These are phyloP conservation scores for Glutinoglossum americanum DNA, from an alignment of 495 filamentous ascomycete species.

Conservation along the genomic window DNA sequence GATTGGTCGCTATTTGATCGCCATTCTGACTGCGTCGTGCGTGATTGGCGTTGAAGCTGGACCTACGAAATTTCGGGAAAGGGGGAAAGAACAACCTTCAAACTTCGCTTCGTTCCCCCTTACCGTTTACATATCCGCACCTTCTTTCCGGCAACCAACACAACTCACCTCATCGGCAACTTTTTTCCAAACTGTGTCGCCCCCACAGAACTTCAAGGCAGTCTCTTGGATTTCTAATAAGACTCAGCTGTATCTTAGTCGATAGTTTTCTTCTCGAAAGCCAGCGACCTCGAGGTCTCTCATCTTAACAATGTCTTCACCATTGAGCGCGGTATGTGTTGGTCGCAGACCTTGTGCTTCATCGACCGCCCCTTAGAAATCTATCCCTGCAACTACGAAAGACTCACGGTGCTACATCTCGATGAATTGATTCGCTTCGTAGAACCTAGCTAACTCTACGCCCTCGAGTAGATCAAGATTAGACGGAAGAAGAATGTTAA, in stretches of 20 bases:
- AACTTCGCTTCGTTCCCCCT: not conserved
- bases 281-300: slow-evolving; percentile 2
- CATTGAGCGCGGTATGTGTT: slow-evolving; percentile 36
- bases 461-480: slow-evolving; percentile 53
- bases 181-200: slow-evolving; percentile 4
- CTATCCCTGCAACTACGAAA: not conserved
- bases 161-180: not conserved
- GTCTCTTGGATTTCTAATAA: not conserved
- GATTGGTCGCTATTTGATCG: not conserved
- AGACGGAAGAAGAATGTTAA: slow-evolving; percentile 99
- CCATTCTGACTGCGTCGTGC: not conserved
- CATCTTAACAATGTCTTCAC: slow-evolving; percentile 33
- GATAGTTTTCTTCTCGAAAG: not conserved
- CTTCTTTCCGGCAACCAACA: not conserved
- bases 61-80: not conserved
- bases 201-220: slow-evolving; percentile 4
- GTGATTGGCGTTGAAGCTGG: not conserved
- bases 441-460: not conserved
- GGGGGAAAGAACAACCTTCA: not conserved
- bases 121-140: not conserved
- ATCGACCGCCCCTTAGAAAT: not conserved
- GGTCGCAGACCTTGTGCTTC: not conserved
- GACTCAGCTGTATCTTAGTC: not conserved
- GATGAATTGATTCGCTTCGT: not conserved
- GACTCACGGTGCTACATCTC: not conserved